phyloP scores from a whole-genome alignment of 257 asterid genomes.

The Forsythia suspensa region DNA sequence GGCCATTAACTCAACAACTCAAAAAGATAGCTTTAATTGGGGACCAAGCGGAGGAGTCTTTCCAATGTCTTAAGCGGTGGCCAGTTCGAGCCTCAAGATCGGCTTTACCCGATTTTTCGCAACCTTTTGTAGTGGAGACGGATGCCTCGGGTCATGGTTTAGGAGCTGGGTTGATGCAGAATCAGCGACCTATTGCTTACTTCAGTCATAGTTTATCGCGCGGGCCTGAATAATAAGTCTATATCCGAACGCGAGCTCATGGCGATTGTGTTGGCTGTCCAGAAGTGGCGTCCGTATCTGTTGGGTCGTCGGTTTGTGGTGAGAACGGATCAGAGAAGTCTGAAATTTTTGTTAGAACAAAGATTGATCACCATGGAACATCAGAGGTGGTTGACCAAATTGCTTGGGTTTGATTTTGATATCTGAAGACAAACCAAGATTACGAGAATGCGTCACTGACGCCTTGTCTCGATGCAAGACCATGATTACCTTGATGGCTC shows the following conservation, averaged over 20 bases:
- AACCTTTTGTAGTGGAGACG: background rate
- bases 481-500: background rate
- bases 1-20: background rate
- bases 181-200: background rate
- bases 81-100: too few species aligned
- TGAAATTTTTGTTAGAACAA: background rate
- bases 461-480: background rate
- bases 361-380: background rate
- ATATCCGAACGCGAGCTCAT: background rate
- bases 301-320: background rate
- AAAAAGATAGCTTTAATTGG: background rate
- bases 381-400: background rate
- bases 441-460: too few species aligned
- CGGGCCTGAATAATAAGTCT: background rate
- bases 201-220: background rate
- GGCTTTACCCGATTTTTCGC: too few species aligned
- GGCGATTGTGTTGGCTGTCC: background rate
- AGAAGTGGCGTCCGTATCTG: background rate
- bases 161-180: background rate
- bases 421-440: too few species aligned
- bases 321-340: background rate
- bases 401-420: background rate
- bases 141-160: background rate
- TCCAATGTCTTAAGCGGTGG: background rate
- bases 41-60: background rate